phyloP scores from a whole-genome alignment of 441 rosid species.

The Euphorbia celastroides region DNA sequence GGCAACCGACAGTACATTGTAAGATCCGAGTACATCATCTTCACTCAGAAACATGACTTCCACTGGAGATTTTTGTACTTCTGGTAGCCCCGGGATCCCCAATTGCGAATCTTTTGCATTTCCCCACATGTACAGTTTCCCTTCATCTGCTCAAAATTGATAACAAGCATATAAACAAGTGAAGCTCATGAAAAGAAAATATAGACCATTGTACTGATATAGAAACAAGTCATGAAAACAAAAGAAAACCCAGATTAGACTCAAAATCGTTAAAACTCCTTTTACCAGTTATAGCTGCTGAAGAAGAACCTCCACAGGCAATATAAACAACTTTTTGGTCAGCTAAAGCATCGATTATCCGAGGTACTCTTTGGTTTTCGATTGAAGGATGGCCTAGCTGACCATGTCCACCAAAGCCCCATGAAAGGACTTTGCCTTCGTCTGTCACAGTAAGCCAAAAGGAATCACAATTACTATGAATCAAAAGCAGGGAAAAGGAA shows the following conservation, averaged over 20 bases:
- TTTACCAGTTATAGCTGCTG: slow-evolving; percentile 78
- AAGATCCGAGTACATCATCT: slow-evolving; percentile 51
- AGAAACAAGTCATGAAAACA: background rate
- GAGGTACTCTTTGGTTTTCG: slow-evolving; percentile 49
- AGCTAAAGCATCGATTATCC: slow-evolving; percentile 53
- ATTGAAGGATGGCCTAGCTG: slow-evolving; percentile 71
- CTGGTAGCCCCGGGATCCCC: slow-evolving; percentile 83
- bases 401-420: slow-evolving; percentile 97
- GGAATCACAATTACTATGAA: slow-evolving; percentile 4
- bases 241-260: background rate
- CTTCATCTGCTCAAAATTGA: slow-evolving; percentile 45
- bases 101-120: slow-evolving; percentile 79
- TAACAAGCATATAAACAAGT: background rate
- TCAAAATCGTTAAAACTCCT: background rate
- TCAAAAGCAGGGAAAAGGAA: background rate
- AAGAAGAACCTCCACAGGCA: slow-evolving; percentile 82
- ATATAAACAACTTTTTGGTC: slow-evolving; percentile 49
- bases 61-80: slow-evolving; percentile 55
- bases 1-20: slow-evolving; percentile 56
- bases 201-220: background rate
- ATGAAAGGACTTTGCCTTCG: slow-evolving; percentile 77
- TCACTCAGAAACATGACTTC: slow-evolving; percentile 69
- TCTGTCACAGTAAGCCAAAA: slow-evolving; percentile 35
- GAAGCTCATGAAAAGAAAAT: background rate
- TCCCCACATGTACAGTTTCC: slow-evolving; percentile 92